phyloP scores from a whole-genome alignment of 2,329 filamentous ascomycete species.

The Xylariaceae sp. region DNA sequence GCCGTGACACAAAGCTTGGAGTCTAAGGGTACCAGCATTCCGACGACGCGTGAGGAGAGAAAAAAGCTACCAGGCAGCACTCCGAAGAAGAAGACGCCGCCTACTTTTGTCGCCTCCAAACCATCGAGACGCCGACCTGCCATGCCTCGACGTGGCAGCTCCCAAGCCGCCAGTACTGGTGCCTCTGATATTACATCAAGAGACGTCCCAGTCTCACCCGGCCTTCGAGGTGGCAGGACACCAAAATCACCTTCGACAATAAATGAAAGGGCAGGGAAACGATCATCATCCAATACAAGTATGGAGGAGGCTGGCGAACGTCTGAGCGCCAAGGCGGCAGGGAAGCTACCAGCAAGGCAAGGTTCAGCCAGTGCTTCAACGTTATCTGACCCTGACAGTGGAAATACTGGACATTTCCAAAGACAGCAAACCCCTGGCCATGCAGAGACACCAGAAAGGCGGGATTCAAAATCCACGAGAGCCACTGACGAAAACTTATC shows the following conservation, averaged over 20 bases:
- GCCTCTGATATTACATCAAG: too few relatives aligned
- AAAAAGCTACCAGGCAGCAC: conserved; percentile 13
- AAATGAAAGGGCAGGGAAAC: conserved; percentile 18
- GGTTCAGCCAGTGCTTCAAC: too few relatives aligned
- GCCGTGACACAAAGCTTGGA: conserved; percentile 19
- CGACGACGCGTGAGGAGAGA: conserved; percentile 17
- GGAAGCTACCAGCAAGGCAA: conserved; percentile 42
- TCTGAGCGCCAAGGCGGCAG: conserved; percentile 38
- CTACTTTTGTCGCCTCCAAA: conserved; percentile 37
- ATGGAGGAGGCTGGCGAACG: conserved; percentile 10
- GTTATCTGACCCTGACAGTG: too few relatives aligned
- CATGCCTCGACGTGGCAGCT: conserved; percentile 39
- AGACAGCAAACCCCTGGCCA: too few relatives aligned
- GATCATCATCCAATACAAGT: conserved; percentile 2
- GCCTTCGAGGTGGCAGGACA: too few relatives aligned
- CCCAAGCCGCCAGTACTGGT: conserved; percentile 34
- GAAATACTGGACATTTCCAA: too few relatives aligned
- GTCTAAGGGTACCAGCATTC: conserved; percentile 13
- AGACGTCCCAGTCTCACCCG: too few relatives aligned
- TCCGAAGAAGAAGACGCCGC: conserved; percentile 27
- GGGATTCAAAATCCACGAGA: too few relatives aligned
- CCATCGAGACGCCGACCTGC: conserved; percentile 38
- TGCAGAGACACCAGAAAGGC: too few relatives aligned
- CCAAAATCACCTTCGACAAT: conserved; percentile 20
- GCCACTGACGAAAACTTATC: too few relatives aligned